phyloP scores from a whole-genome alignment of 306 rosid species.

The Castanopsis chinensis region DNA sequence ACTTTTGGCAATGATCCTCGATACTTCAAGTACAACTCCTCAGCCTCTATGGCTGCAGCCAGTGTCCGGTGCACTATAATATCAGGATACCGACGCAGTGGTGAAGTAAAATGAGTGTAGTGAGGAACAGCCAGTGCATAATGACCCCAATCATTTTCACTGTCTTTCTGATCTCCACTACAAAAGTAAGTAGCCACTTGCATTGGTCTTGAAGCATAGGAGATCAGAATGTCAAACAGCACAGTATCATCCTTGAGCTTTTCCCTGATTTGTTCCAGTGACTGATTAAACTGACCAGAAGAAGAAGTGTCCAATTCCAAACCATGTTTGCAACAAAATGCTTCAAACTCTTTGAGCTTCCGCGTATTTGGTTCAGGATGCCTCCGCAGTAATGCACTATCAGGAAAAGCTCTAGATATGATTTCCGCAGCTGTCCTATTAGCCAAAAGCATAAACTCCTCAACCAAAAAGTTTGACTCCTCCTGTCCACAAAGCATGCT shows the following conservation, averaged over 20 bases:
- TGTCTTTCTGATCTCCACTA: slow-evolving; percentile 55
- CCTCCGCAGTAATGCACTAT: slow-evolving; percentile 71
- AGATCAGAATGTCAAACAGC: slow-evolving; percentile 55
- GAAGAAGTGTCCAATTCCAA: slow-evolving; percentile 68
- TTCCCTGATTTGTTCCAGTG: slow-evolving; percentile 56
- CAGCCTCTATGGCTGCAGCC: slow-evolving; percentile 81
- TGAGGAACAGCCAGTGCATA: slow-evolving; percentile 75
- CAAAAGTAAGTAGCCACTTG: slow-evolving; percentile 80
- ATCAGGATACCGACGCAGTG: slow-evolving; percentile 92
- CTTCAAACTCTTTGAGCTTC: slow-evolving; percentile 71
- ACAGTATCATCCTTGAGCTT: slow-evolving; percentile 73
- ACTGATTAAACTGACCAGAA: slow-evolving; percentile 61
- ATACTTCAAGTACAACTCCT: slow-evolving; percentile 55
- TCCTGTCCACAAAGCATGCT: slow-evolving; percentile 42
- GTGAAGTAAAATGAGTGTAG: slow-evolving; percentile 93
- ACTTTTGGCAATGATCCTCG: slow-evolving; percentile 25
- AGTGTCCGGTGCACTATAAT: slow-evolving; percentile 82
- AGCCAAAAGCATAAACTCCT: slow-evolving; percentile 93
- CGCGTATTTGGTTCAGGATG: slow-evolving; percentile 84
- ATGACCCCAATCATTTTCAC: slow-evolving; percentile 62
- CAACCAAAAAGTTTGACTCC: slow-evolving; percentile 72
- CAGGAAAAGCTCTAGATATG: slow-evolving; percentile 78
- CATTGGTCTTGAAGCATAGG: slow-evolving; percentile 78
- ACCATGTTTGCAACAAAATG: slow-evolving; percentile 81
- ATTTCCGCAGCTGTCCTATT: slow-evolving; percentile 80